phyloP scores from a whole-genome alignment of 2,329 filamentous ascomycete genomes.

The Xylariales sp. region DNA sequence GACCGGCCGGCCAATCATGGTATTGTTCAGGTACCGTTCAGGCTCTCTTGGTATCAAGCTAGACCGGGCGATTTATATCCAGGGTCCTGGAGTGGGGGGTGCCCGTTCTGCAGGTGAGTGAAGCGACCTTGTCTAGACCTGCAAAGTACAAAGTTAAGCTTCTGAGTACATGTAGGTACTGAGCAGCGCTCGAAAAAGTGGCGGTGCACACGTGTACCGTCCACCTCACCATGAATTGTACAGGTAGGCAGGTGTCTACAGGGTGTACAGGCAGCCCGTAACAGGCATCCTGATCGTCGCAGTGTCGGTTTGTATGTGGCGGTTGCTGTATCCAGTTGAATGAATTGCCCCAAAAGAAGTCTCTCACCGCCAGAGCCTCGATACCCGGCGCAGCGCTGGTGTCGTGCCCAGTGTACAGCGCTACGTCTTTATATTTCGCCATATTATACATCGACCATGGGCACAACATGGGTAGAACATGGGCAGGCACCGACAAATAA shows the following conservation, averaged over 20 bases:
- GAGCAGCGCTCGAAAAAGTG: slow-evolving; percentile 38
- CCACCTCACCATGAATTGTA: not conserved
- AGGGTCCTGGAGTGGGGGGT: slow-evolving; percentile 20
- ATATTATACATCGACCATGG: not conserved
- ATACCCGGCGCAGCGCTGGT: not conserved
- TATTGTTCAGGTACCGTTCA: not conserved
- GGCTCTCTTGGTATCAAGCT: not conserved
- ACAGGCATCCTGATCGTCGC: not conserved
- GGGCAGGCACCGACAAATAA: not conserved
- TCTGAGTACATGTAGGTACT: too few species aligned
- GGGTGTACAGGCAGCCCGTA: too few species aligned
- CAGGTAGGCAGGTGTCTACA: too few species aligned
- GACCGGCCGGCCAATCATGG: slow-evolving; percentile 30
- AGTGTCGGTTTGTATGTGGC: not conserved
- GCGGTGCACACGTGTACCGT: slow-evolving; percentile 46
- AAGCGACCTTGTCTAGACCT: too few species aligned
- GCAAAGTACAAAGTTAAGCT: too few species aligned
- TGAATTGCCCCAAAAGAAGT: not conserved
- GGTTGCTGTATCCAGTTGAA: not conserved
- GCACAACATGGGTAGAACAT: not conserved
- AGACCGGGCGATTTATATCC: slow-evolving; percentile 23
- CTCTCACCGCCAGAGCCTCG: not conserved
- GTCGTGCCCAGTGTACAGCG: not conserved
- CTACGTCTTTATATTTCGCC: not conserved
- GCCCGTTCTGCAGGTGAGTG: too few species aligned